A percentile compares a stretch with the other conserved stretches of the same genome.
Evolutionary conservation across 2,329 filamentous ascomycete species (phyloP).

Genomic region (Aspergillus tanneri): DNA sequence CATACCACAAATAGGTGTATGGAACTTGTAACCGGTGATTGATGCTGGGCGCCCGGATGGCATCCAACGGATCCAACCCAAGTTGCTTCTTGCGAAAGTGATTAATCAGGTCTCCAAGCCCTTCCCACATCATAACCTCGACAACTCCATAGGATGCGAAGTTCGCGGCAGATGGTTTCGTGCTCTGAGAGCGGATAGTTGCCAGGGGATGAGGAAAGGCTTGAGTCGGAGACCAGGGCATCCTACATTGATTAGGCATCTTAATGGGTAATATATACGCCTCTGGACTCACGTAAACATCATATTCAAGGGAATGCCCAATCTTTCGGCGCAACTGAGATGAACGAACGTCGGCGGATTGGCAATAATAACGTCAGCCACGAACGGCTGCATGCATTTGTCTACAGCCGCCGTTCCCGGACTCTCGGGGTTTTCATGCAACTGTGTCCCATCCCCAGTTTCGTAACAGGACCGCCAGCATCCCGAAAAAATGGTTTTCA

Average conservation of each 20-base stretch:
- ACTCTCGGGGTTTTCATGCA: not conserved
- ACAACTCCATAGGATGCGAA: not conserved
- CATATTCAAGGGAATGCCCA: conserved; percentile 1
- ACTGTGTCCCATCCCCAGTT: not conserved
- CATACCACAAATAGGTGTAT: not conserved
- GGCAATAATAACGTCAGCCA: conserved; percentile 1
- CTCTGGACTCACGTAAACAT: conserved; percentile 3
- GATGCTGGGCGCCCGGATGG: not conserved
- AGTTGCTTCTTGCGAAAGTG: not conserved
- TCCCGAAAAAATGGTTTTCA: not conserved
- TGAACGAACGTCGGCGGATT: conserved; percentile 4
- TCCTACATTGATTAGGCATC: not conserved
- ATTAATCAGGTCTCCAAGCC: conserved; percentile 7
- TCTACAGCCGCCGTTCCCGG: not conserved
- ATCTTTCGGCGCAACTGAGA: conserved; percentile 1
- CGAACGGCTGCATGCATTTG: not conserved
- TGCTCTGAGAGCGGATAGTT: not conserved
- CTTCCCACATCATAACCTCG: conserved; percentile 4
- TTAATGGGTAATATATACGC: not conserved
- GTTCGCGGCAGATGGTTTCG: not conserved
- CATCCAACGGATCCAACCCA: not conserved
- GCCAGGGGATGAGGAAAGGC: conserved; percentile 7
- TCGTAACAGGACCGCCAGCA: not conserved
- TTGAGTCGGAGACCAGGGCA: conserved; percentile 2
- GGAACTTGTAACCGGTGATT: not conserved